Evolutionary conservation across 441 rosid genomes (phyloP).

Genomic region (Mallotus japonicus): DNA sequence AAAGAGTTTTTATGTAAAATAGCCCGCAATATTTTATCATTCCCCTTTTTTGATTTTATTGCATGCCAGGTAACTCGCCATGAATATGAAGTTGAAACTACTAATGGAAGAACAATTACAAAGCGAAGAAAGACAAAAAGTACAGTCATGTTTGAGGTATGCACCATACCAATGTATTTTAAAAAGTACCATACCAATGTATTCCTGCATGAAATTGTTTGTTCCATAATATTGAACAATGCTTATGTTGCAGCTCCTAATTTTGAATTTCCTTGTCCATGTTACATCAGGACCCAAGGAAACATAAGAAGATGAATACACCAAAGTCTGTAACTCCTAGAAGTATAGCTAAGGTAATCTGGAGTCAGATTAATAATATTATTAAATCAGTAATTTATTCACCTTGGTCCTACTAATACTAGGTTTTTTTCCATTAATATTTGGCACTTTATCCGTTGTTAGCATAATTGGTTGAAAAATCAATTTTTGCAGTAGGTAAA

Average conservation of each 20-base stretch:
- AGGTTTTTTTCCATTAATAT: not conserved
- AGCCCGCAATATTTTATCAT: not conserved
- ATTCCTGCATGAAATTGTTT: not conserved
- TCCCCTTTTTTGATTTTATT: slow-evolving; percentile 14
- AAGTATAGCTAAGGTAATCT: slow-evolving; percentile 50
- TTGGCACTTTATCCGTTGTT: not conserved
- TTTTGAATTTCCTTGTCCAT: slow-evolving; percentile 20
- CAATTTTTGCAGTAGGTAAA: not conserved
- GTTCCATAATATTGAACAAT: not conserved
- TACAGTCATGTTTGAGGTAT: slow-evolving; percentile 79
- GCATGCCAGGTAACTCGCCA: slow-evolving; percentile 62
- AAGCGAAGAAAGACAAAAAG: slow-evolving; percentile 72
- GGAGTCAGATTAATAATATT: not conserved
- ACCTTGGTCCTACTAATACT: not conserved
- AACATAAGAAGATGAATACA: slow-evolving; percentile 44
- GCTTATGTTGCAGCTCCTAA: not conserved
- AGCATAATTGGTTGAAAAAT: slow-evolving; percentile 5
- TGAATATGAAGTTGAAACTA: slow-evolving; percentile 74
- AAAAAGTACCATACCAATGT: too few species aligned
- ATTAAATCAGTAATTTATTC: not conserved
- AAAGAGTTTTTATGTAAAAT: not conserved
- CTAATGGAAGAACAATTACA: slow-evolving; percentile 60
- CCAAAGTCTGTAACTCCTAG: slow-evolving; percentile 54
- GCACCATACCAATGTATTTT: too few species aligned
- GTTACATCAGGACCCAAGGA: slow-evolving; percentile 58